Conservation (phyloP, 139 green algal genomes). For the Haematococcus lacustris region DNA sequence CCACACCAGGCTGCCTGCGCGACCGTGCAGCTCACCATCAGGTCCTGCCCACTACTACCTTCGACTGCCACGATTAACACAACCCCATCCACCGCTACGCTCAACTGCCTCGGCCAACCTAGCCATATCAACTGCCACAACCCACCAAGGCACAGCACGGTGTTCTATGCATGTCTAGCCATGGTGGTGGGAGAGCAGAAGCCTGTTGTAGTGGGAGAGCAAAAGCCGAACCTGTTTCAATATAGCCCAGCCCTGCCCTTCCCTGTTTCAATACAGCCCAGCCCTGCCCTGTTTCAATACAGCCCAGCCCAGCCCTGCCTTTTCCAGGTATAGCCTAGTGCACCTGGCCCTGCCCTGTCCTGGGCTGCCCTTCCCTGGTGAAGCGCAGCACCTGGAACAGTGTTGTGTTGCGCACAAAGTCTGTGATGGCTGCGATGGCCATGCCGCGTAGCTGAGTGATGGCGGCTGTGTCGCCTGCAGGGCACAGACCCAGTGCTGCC, state of each 20-base stretch:
- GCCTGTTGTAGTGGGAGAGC: no score
- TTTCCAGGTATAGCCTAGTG: no score
- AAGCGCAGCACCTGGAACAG: conserved; percentile 8
- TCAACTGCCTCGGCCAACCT: no score
- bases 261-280: no score
- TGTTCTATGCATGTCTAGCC: no score
- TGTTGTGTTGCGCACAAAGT: conserved; percentile 5
- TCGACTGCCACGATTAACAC: neutral
- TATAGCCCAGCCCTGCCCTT: no score
- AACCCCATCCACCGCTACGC: neutral
- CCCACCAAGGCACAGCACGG: neutral
- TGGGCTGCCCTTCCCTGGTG: no score
- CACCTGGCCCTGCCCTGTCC: no score
- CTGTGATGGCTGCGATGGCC: conserved; percentile 12
- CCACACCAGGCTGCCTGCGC: neutral
- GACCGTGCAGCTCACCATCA: neutral
- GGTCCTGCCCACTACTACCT: neutral
- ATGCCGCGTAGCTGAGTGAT: conserved; percentile 21
- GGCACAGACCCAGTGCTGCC: conserved; percentile 21
- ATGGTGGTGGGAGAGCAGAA: no score
- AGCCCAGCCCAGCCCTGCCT: no score
- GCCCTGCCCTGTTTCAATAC: no score
- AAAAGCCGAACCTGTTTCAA: no score
- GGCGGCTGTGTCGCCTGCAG: conserved; percentile 9
- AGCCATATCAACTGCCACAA: neutral